Evolutionary conservation across 1,284 basidiomycete species (phyloP).

Genomic region (Fomitopsis pinicola): DNA sequence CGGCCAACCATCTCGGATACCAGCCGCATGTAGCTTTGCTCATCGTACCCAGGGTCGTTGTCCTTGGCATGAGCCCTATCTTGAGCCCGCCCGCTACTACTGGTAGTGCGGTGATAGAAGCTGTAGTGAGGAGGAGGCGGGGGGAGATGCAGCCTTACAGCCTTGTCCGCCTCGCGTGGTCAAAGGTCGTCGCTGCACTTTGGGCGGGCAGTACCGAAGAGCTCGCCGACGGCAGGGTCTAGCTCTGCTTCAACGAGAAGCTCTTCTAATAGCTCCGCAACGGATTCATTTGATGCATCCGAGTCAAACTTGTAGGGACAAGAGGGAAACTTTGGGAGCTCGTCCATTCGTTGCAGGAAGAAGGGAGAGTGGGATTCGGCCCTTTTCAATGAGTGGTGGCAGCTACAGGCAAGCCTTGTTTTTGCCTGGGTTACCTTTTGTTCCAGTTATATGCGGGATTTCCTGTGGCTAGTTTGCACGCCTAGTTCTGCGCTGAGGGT

Average conservation of each 20-base stretch:
- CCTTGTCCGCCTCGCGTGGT: background rate
- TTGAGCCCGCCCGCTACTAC: too few relatives aligned
- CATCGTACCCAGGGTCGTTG: background rate
- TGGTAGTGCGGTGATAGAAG: background rate
- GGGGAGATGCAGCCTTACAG: too few relatives aligned
- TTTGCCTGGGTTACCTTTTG: too few relatives aligned
- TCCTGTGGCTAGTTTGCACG: too few relatives aligned
- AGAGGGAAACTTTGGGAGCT: background rate
- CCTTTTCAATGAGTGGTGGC: too few relatives aligned
- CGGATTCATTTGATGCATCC: background rate
- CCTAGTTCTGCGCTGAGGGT: too few relatives aligned
- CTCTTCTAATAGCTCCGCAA: background rate
- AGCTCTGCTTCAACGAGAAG: background rate
- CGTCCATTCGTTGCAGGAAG: background rate
- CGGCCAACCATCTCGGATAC: background rate
- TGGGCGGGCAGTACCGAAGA: background rate
- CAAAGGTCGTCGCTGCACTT: background rate
- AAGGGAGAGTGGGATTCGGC: too few relatives aligned
- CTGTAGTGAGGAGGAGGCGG: background rate
- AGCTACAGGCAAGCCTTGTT: too few relatives aligned
- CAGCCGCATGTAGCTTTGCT: background rate
- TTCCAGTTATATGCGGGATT: too few relatives aligned
- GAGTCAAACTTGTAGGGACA: background rate
- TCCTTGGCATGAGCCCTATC: too few relatives aligned
- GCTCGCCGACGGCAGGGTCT: background rate